Percentiles rank a stretch among this genome's conserved stretches.
Evolutionary conservation across 2,329 filamentous ascomycete species (phyloP).

Genomic region (Aspergillus sp.): DNA sequence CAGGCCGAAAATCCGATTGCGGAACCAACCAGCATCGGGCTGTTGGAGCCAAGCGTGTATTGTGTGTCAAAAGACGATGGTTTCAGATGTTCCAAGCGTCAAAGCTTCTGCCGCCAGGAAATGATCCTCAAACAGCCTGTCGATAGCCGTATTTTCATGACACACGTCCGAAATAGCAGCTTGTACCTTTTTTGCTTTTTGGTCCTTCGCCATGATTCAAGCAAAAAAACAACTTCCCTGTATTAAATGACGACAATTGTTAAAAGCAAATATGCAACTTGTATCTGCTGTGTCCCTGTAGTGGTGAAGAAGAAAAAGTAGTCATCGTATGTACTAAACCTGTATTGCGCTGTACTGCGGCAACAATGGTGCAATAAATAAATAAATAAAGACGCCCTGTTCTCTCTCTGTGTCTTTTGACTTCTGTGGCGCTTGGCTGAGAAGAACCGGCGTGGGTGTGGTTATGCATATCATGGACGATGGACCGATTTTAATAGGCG

Average conservation of each 20-base stretch:
- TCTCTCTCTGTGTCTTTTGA: background rate
- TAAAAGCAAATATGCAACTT: too few species aligned
- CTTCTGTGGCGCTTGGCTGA: background rate
- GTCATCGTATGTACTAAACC: too few species aligned
- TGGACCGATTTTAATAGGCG: constrained; percentile 12
- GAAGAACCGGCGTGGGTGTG: background rate
- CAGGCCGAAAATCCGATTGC: background rate
- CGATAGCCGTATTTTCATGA: background rate
- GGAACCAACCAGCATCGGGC: constrained; percentile 12
- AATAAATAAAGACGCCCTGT: background rate
- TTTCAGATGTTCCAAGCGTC: constrained; percentile 19
- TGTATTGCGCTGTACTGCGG: too few species aligned
- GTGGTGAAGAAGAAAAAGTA: too few species aligned
- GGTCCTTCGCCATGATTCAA: background rate
- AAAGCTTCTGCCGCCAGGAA: constrained; percentile 5
- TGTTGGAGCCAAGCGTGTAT: constrained; percentile 13
- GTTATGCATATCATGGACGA: constrained; percentile 7
- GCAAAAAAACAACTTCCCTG: background rate
- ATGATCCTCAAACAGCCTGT: constrained; percentile 1
- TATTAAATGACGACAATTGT: too few species aligned
- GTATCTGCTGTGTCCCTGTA: too few species aligned
- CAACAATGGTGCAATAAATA: background rate
- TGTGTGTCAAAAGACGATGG: constrained; percentile 17
- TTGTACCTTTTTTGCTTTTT: background rate
- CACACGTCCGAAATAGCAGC: background rate